Percentiles rank a stretch among this genome's conserved stretches.
phyloP scores from a whole-genome alignment of 169 alveolate genomes.

The Plasmodium coatneyi region DNA sequence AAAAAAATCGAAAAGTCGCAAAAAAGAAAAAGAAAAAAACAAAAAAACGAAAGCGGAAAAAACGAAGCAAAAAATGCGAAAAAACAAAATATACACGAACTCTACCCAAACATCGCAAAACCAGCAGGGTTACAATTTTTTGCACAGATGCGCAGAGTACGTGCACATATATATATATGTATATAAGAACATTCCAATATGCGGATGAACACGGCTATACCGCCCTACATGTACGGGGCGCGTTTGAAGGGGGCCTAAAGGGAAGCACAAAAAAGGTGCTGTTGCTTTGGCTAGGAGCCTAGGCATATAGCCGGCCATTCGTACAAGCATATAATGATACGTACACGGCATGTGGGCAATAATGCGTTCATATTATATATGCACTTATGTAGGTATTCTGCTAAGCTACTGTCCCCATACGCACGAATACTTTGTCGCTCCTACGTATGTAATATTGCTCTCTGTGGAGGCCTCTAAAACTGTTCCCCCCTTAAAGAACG shows the following conservation, averaged over 20 bases:
- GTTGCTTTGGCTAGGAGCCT: not conserved
- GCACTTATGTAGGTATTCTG: not conserved
- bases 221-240: not conserved
- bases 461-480: not conserved
- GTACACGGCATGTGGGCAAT: not conserved
- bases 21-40: slow-evolving; percentile 1
- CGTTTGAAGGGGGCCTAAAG: not conserved
- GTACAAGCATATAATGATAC: not conserved
- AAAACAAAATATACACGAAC: not conserved
- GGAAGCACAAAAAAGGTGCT: not conserved
- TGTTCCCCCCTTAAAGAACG: not conserved
- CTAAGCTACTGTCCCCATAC: not conserved
- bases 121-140: not conserved
- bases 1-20: not conserved
- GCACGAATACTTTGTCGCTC: not conserved
- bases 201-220: not conserved
- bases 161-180: not conserved
- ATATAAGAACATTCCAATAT: not conserved
- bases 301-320: not conserved
- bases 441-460: not conserved
- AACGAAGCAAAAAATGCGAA: not conserved
- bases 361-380: not conserved
- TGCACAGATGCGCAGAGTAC: not conserved
- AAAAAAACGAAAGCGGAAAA: not conserved
- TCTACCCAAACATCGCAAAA: not conserved